Base-by-base conservation (phyloP, 371 early-diverging fungal genomes). In the Catenaria anguillulae region DNA sequence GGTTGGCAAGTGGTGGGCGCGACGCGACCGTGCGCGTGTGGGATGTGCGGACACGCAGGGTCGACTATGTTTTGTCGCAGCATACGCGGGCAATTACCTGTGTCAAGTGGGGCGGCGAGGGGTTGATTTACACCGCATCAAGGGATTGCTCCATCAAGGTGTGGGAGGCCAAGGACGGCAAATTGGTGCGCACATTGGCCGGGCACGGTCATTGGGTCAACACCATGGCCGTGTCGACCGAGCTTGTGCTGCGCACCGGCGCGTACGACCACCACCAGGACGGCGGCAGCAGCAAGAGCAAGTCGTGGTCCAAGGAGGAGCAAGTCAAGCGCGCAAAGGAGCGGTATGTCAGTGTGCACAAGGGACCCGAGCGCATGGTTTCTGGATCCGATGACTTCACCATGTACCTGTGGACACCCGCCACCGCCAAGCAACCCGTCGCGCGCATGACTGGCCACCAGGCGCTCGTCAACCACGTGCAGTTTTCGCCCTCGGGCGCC, bases 151-250 rank as follows among this genome's bases (percentile, higher is more conserved):
- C 88, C 45, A 93, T 97, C 70, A 90, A 90, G 70, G 88, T 94
- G 42, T 97, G 96, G 95, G 83, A 90, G 65, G 74, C 84, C 19
- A 70, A 65, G 12, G 80, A 87, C 63, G 97, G 97, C 40, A 85
- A 81, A 52, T 77, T 94, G 13, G 81, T 90, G 52, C 86, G 87
- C 64, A 84, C 86, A 0, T 75, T 95, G 40, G 77, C 83, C 56
- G 96, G 97, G 34, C 96, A 95, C 71, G 94, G 88, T 26, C 96
- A 94, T 68, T 91, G 89, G 93, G 88, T 95, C 36, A 97, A 95
- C 61, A 86, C 89, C 26, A 69, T 97, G 65, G 90, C 97, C 0
- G 71, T 95, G 29, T 89, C 84, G 67, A 91, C 92, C 5, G 95
- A 94, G 66, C 88, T 81, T 69, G 84, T 87, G 2, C 74, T 93